Conservation (phyloP, 306 rosid species). For the Fagus sylvatica region DNA sequence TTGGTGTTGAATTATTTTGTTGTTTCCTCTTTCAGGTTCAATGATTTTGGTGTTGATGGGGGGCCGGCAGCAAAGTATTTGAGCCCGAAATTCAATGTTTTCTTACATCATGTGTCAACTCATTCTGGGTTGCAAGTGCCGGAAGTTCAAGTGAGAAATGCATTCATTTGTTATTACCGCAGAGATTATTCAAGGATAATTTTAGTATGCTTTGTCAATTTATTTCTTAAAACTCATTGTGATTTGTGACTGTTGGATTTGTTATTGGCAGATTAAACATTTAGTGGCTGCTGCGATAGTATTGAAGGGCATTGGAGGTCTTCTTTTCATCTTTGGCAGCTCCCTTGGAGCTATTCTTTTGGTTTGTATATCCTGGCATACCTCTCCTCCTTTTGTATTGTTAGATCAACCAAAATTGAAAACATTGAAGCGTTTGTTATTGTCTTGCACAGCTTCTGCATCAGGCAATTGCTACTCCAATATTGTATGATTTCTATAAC, state of each 20-base stretch:
- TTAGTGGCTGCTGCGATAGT: constrained; percentile 48
- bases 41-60: constrained; percentile 58
- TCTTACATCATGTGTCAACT: constrained; percentile 34
- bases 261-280: constrained; percentile 42
- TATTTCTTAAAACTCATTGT: background rate
- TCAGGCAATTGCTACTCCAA: constrained; percentile 51
- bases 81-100: constrained; percentile 46
- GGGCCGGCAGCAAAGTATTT: constrained; percentile 55
- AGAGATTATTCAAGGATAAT: background rate
- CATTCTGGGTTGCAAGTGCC: constrained; percentile 52
- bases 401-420: background rate
- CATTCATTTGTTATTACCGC: background rate
- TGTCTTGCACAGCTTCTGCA: constrained; percentile 53
- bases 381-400: background rate
- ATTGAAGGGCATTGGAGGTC: constrained; percentile 60
- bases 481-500: constrained; percentile 70
- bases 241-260: constrained; percentile 11
- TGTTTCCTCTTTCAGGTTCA: constrained; percentile 43
- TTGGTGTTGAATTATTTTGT: background rate
- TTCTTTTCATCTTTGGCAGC: constrained; percentile 59
- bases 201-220: background rate
- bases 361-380: constrained; percentile 34
- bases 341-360: constrained; percentile 59
- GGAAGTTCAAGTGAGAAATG: constrained; percentile 47
- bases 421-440: background rate